These are phyloP conservation scores for Hymenoscyphus linearis DNA, from an alignment of 2,329 filamentous ascomycete species.

Conservation along the genomic window DNA sequence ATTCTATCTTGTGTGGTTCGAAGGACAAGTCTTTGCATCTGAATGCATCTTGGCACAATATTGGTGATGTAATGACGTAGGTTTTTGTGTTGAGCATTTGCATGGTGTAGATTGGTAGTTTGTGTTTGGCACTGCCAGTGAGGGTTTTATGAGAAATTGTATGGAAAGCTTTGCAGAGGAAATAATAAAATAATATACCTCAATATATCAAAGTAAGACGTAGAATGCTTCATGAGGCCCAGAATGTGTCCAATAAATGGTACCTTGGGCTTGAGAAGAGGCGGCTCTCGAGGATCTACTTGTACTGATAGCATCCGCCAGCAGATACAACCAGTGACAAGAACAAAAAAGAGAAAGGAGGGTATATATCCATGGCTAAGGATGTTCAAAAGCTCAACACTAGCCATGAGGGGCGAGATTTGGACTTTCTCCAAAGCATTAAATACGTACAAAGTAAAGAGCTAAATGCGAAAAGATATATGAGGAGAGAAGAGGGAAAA, in stretches of 20 bases:
- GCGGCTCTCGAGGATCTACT: constrained; percentile 37
- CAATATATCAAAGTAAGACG: constrained; percentile 34
- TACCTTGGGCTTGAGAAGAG: constrained; percentile 35
- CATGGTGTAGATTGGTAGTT: constrained; percentile 38
- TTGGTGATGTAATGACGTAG: constrained; percentile 41
- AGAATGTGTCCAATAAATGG: constrained; percentile 43
- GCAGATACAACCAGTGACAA: constrained; percentile 10
- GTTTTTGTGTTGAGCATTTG: constrained; percentile 40
- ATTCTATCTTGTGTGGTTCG: constrained; percentile 37
- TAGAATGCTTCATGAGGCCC: constrained; percentile 34
- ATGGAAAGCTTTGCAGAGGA: neutral
- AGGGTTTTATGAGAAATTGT: neutral
- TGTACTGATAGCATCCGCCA: constrained; percentile 8
- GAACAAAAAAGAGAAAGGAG: constrained; percentile 11
- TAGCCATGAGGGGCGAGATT: neutral
- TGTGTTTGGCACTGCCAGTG: constrained; percentile 21
- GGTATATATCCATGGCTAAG: constrained; percentile 12
- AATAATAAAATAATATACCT: constrained; percentile 28
- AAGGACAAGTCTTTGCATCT: constrained; percentile 39
- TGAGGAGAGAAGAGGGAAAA: no score
- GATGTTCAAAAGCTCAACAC: neutral
- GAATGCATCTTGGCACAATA: constrained; percentile 36
- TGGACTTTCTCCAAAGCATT: neutral
- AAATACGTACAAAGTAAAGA: neutral
- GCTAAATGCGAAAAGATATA: neutral